Percentiles rank a stretch among this genome's conserved stretches.
Conservation (phyloP, 495 filamentous ascomycete species). For the Penicillium odoratum region DNA sequence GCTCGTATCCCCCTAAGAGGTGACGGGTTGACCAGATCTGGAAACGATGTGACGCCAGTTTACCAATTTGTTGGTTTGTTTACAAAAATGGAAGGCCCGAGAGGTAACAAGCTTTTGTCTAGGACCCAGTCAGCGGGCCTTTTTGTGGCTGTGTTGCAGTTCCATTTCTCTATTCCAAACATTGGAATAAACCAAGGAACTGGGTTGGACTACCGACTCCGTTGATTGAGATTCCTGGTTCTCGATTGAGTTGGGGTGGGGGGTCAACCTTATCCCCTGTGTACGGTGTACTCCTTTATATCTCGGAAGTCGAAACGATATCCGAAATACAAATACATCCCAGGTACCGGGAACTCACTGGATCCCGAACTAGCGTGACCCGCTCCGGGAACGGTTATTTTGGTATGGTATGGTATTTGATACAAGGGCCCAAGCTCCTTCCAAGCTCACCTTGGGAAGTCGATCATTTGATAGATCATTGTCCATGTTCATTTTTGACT, state of each 20-base stretch:
- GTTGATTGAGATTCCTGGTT: no score
- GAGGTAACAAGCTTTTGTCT: neutral
- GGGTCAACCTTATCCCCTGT: no score
- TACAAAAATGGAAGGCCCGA: neutral
- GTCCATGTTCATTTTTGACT: neutral
- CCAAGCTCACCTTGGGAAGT: neutral
- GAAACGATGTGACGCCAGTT: constrained; percentile 2
- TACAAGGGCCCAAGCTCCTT: neutral
- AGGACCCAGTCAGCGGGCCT: no score
- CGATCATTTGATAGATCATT: neutral
- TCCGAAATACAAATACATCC: constrained; percentile 18
- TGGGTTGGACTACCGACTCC: no score
- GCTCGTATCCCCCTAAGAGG: constrained; percentile 19
- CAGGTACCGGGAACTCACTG: constrained; percentile 22
- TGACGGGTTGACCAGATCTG: neutral
- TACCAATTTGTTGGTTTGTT: neutral
- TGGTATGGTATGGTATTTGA: constrained; percentile 17
- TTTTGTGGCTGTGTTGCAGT: no score
- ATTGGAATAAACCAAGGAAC: no score
- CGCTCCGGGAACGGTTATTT: constrained; percentile 20
- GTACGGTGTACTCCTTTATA: neutral
- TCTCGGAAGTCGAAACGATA: constrained; percentile 1
- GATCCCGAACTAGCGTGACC: constrained; percentile 17
- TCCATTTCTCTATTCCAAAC: no score
- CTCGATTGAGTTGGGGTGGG: no score